These are phyloP conservation scores for Serendipita indica DNA, from an alignment of 768 basidiomycete species.

Conservation along the genomic window DNA sequence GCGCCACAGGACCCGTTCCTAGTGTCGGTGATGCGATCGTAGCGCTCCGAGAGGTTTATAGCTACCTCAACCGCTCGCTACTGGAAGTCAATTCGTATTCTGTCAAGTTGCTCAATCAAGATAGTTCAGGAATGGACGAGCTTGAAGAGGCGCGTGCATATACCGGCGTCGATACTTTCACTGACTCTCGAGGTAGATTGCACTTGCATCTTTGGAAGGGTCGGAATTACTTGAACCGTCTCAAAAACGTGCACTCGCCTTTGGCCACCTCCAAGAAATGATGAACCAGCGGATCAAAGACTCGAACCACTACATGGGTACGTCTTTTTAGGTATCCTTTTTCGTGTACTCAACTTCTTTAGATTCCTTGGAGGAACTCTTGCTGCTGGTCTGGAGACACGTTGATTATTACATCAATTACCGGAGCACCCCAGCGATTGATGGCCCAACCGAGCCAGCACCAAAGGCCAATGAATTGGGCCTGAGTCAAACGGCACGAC, in stretches of 20 bases:
- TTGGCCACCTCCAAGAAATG: constrained; percentile 10
- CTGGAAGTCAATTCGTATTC: constrained; percentile 54
- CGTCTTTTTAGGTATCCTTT: not conserved
- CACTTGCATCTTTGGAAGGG: not conserved
- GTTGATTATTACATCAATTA: constrained; percentile 40
- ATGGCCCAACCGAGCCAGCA: not conserved
- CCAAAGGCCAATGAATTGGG: not conserved
- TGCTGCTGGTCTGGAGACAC: constrained; percentile 72
- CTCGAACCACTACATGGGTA: not conserved
- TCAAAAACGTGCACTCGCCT: constrained; percentile 6
- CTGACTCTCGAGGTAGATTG: constrained; percentile 4
- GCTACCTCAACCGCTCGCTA: constrained; percentile 43
- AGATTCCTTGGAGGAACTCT: constrained; percentile 64
- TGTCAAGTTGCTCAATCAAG: constrained; percentile 54
- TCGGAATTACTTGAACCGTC: not conserved
- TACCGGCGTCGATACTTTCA: not conserved
- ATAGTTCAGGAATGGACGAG: constrained; percentile 56
- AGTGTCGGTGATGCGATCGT: constrained; percentile 61
- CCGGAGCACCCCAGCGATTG: constrained; percentile 21
- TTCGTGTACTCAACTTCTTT: not conserved
- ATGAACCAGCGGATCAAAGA: constrained; percentile 8
- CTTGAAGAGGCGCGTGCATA: constrained; percentile 44
- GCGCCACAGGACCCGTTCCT: constrained; percentile 47
- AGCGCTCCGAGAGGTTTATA: constrained; percentile 45
- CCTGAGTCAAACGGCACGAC: not conserved